Percentiles rank a stretch among this genome's conserved stretches.
Conservation (phyloP, 2,329 filamentous ascomycete species). For the Ceratocystis smalleyi region DNA sequence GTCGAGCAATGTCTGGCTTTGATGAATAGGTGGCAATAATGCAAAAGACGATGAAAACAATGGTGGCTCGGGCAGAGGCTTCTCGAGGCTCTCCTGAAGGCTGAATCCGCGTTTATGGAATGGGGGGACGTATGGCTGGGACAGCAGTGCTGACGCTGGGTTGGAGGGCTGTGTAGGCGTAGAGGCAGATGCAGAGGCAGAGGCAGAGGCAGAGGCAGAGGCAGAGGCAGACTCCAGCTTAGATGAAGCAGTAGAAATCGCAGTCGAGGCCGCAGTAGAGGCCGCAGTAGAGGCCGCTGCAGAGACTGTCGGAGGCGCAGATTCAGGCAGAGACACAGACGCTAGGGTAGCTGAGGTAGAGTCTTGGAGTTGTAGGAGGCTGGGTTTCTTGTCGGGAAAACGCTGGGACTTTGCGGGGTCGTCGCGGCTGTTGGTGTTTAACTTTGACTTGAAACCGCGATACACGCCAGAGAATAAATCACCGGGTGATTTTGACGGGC, state of each 20-base stretch:
- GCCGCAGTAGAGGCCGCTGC: background rate
- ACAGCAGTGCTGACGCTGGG: constrained; percentile 14
- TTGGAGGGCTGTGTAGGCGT: constrained; percentile 17
- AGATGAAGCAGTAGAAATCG: background rate
- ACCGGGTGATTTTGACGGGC: constrained; percentile 27
- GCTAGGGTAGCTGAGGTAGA: background rate
- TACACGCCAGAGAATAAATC: constrained; percentile 38
- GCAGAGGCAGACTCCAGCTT: background rate
- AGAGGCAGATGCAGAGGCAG: constrained; percentile 1
- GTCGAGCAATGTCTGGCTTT: constrained; percentile 10
- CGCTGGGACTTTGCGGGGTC: constrained; percentile 26
- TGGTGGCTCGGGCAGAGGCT: constrained; percentile 40
- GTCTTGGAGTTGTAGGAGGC: constrained; percentile 25
- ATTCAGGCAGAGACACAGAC: background rate
- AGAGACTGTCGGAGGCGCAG: constrained; percentile 16
- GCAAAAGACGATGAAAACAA: constrained; percentile 22
- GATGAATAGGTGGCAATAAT: constrained; percentile 17
- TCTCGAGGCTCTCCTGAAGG: constrained; percentile 40
- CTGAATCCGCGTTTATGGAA: constrained; percentile 30
- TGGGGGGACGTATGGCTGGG: background rate
- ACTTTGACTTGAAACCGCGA: constrained; percentile 30
- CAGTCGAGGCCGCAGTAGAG: constrained; percentile 17
- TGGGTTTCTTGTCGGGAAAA: constrained; percentile 10
- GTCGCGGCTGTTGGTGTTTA: constrained; percentile 27
- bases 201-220: constrained; percentile 2